phyloP scores from a whole-genome alignment of 208 protist genomes.

The Tetramitus jugosus region DNA sequence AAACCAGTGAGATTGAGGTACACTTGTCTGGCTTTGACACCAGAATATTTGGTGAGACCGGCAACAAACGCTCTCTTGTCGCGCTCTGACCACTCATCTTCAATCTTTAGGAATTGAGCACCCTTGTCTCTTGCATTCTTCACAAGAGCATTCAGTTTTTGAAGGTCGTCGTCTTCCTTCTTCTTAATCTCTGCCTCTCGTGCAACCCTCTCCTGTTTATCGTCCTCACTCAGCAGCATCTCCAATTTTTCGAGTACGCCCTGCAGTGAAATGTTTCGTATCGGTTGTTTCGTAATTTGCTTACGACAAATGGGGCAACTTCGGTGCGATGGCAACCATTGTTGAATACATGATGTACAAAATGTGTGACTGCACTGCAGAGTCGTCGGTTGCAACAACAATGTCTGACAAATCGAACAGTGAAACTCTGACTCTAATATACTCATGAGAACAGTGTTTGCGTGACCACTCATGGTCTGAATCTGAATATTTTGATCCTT shows the following conservation, averaged over 20 bases:
- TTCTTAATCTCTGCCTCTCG: not conserved
- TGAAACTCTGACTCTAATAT: not conserved
- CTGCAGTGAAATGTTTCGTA: not conserved
- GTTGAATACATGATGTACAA: not conserved
- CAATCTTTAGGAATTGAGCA: not conserved
- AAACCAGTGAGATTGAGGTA: not conserved
- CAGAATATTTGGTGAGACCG: not conserved
- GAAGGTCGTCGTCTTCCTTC: not conserved
- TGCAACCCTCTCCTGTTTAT: not conserved
- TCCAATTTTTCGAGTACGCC: not conserved
- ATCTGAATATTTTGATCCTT: not conserved
- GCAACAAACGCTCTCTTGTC: not conserved
- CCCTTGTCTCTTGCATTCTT: not conserved
- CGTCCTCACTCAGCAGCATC: not conserved
- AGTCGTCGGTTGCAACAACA: not conserved
- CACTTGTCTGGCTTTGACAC: not conserved
- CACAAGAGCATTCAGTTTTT: not conserved
- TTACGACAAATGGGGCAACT: not conserved
- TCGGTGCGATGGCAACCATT: not conserved
- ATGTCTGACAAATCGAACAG: not conserved
- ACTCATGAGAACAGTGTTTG: no score
- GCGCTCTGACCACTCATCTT: not conserved
- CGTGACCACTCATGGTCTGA: no score
- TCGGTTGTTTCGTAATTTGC: not conserved
- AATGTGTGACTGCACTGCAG: not conserved